Percentiles rank a stretch among this genome's conserved stretches.
These are phyloP conservation scores for Lineolata rhizophorae DNA, from an alignment of 495 filamentous ascomycete species.

Conservation along the genomic window DNA sequence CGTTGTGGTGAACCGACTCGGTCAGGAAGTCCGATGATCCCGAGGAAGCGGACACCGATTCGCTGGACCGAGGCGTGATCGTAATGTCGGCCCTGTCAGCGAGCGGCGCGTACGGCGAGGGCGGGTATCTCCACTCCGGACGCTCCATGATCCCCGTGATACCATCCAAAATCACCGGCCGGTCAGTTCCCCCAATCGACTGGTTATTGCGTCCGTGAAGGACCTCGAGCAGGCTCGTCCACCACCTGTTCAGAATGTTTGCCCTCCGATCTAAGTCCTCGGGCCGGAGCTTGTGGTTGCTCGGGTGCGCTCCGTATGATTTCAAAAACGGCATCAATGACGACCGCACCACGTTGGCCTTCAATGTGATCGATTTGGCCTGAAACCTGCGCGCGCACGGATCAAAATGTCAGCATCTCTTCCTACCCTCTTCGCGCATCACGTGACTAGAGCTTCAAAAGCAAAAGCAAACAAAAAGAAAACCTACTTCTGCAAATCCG, in stretches of 20 bases:
- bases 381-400: too few species aligned
- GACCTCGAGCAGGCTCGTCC: constrained; percentile 74
- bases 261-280: constrained; percentile 78
- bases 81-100: constrained; percentile 25
- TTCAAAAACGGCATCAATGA: constrained; percentile 69
- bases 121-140: constrained; percentile 69
- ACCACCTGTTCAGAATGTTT: constrained; percentile 83
- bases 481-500: constrained; percentile 56
- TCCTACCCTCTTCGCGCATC: too few species aligned
- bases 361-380: constrained; percentile 50
- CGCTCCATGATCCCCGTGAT: constrained; percentile 73
- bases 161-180: constrained; percentile 66
- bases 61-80: constrained; percentile 23
- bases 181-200: constrained; percentile 51
- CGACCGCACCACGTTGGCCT: constrained; percentile 58
- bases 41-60: constrained; percentile 33
- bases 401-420: too few species aligned
- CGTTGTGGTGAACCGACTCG: constrained; percentile 84
- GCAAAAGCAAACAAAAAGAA: not conserved
- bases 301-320: constrained; percentile 46
- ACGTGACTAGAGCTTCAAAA: not conserved
- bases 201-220: constrained; percentile 53
- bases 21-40: constrained; percentile 55
- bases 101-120: constrained; percentile 34
- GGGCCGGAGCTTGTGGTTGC: constrained; percentile 39